Evolutionary conservation across 306 rosid species (phyloP).

Genomic region (Astragalus membranaceus): DNA sequence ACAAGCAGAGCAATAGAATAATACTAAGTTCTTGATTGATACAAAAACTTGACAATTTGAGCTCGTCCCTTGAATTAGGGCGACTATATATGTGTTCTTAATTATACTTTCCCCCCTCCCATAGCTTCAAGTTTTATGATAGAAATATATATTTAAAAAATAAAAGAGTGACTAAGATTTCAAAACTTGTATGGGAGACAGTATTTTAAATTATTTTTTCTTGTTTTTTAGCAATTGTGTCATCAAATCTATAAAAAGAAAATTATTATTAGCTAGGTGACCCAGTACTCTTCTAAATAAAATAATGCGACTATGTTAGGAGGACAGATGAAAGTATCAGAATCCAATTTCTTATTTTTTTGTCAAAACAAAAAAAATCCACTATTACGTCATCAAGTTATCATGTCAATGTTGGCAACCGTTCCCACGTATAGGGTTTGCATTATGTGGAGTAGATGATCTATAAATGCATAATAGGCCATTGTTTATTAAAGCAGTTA

Average conservation of each 20-base stretch:
- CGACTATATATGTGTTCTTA: too few species aligned
- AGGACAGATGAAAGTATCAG: neutral
- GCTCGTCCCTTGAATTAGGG: too few species aligned
- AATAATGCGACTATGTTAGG: neutral
- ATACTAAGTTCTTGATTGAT: too few species aligned
- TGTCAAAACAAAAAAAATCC: too few species aligned
- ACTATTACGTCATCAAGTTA: neutral
- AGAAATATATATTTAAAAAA: too few species aligned
- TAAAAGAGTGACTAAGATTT: too few species aligned
- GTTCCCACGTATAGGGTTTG: neutral
- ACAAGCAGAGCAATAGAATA: too few species aligned
- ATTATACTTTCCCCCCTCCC: too few species aligned
- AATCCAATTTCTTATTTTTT: neutral
- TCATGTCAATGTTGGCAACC: neutral
- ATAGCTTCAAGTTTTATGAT: too few species aligned
- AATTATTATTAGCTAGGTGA: neutral
- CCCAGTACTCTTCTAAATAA: neutral
- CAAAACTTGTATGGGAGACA: too few species aligned
- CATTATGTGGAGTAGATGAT: neutral
- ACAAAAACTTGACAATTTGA: too few species aligned
- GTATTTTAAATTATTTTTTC: too few species aligned
- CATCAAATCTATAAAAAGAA: neutral
- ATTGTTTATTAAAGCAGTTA: neutral
- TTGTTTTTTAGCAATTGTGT: neutral
- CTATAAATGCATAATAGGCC: neutral